Base-by-base conservation (phyloP, 23 red algal species). In the Chondrus crispus region DNA sequence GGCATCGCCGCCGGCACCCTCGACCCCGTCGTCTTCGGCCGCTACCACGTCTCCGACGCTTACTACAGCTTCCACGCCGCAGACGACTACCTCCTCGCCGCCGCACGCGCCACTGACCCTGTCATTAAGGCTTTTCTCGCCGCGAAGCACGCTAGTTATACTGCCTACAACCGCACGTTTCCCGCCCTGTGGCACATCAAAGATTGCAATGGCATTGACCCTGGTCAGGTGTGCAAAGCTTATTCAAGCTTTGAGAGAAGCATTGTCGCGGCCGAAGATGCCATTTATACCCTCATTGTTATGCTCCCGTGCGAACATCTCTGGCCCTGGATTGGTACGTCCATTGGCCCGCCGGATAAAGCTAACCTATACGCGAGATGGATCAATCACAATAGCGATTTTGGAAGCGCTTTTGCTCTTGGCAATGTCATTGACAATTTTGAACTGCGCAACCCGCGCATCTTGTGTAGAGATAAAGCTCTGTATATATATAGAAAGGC, bases 301-400 rank as follows among this genome's bases (percentile, higher is more conserved):
- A 74, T 74, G 40, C 20, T 76, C 24, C 71, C 71, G 35, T 76
- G 71, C 24, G 37, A 76, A n/a, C 50, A 43, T 76, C 40, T 76
- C 41, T 46, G 71, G 71, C 71, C 71, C 45, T 76, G 71, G 71
- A 9, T 46, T 4, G 5, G 3, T 5, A 43, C 38, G 2, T 46
- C 2, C 13, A 76, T 46, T 4, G 71, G n/a, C 29, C 50, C 29
- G 24, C 71, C 71, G 2, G 19, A 76, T 46, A 20, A 47, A 28
- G n/a, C 11, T 24, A 76, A 76, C 71, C 41, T 76, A 22, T 76
- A 76, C 71, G 24, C 36, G 35, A 4, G 46, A 74, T 74, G 68
- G 68, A 74, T 74, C 68, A 74, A 74, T 16, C 68, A 43, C n/a
- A 74, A 74, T 8, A 41, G 39, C 8, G 68, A 74, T 10, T 41